Base-by-base conservation (phyloP, 345 rosid species). In the Eucalyptus microcorys region DNA sequence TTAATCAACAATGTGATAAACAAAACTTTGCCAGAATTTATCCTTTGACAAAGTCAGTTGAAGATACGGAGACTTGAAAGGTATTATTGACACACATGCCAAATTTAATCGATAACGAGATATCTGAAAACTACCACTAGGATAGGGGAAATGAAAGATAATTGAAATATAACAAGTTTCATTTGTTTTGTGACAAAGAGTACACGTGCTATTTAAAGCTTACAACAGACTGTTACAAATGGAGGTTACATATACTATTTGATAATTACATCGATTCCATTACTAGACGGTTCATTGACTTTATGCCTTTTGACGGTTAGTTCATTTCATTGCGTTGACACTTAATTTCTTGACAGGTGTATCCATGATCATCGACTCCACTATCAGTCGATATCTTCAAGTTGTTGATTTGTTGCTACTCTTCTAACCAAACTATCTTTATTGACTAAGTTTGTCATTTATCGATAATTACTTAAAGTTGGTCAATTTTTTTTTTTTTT, bases 61-160 rank as follows among this genome's bases (percentile, higher is more conserved):
- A 55, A 55, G 61, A 55, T 55, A 55, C 0, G 8, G 27, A 55
- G 27, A 55, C 61, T 10, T 24, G 61, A 55, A 55, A 55, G 3
- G 27, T 22, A 24, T 0, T 55, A 55, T 0, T 55, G 5, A 55
- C 27, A 55, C 24, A 55, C 6, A 1, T 0, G 0, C 1, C 27
- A 55, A 24, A 55, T 55, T 55, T 55, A 55, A 55, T 55, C 3
- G 12, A 22, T 8, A 55, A 55, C 1, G 0, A 55, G 30, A 55
- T 55, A 55, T 9, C 3, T 55, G 3, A 24, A 55, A 55, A 55
- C 61, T 55, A 55, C 27, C 22, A 22, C 1, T 22, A 55, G 1
- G 1, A 55, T 55, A 55, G 0, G 1, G 6, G 61, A 0, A 22
- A 22, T 55, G 61, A 9, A 55, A 22, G 13, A 55, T 55, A 22